Conservation (phyloP, 371 early-diverging fungal species). For the Rhizopus sp. region DNA sequence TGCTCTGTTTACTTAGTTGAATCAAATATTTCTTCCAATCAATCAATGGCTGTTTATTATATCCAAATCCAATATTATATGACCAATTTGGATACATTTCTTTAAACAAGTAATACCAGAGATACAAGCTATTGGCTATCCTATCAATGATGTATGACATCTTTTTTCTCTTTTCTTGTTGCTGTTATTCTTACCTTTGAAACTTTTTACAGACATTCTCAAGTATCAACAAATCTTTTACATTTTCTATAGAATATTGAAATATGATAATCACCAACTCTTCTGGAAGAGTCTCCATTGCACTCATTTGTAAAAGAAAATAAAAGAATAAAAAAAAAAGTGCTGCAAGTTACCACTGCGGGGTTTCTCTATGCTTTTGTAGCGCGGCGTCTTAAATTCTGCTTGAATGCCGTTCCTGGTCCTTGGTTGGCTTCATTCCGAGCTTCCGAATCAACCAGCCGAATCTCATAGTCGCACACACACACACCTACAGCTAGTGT, state of each 20-base stretch:
- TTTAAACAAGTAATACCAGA: conserved; percentile 37
- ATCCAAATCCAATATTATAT: conserved; percentile 22
- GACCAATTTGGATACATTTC: conserved; percentile 36
- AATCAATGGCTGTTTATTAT: conserved; percentile 21
- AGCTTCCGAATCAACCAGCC: too few species aligned
- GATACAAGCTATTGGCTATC: conserved; percentile 24
- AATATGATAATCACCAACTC: conserved; percentile 37
- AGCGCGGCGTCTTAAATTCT: too few species aligned
- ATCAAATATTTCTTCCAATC: conserved; percentile 40
- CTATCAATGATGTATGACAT: conserved; percentile 1
- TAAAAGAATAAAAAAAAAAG: conserved; percentile 1
- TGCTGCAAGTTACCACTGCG: too few species aligned
- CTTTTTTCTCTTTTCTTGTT: neutral
- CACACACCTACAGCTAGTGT: too few species aligned
- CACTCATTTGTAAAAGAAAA: neutral
- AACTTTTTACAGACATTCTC: conserved; percentile 29
- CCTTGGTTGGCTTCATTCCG: too few species aligned
- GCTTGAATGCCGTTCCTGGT: too few species aligned
- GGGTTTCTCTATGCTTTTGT: too few species aligned
- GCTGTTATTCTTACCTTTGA: conserved; percentile 20
- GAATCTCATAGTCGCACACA: too few species aligned
- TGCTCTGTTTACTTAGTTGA: conserved; percentile 24
- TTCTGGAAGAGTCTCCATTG: conserved; percentile 39
- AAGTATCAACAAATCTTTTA: conserved; percentile 24
- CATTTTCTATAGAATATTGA: conserved; percentile 20